Percentiles rank a stretch among this genome's conserved stretches.
Evolutionary conservation across 768 basidiomycete genomes (phyloP).

Genomic region (Phylloporus scabripes): DNA sequence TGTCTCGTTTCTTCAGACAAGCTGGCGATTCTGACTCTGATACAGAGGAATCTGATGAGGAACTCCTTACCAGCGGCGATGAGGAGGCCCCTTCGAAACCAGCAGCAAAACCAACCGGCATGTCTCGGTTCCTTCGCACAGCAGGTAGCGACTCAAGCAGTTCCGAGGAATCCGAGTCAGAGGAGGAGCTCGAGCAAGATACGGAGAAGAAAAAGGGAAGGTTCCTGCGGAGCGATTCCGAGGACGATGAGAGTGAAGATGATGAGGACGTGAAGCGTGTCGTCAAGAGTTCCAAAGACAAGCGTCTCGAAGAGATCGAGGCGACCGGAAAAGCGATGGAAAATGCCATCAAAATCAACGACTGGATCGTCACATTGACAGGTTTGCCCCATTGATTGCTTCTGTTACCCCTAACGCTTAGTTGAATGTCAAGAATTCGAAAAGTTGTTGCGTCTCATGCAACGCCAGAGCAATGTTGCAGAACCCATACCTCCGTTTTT

Average conservation of each 20-base stretch:
- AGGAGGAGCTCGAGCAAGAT: constrained; percentile 51
- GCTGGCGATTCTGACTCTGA: constrained; percentile 79
- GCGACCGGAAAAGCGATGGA: constrained; percentile 86
- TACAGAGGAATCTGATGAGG: constrained; percentile 68
- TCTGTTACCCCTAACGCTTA: constrained; percentile 4
- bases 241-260: constrained; percentile 50
- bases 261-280: constrained; percentile 70
- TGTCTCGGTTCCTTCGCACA: constrained; percentile 74
- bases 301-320: constrained; percentile 93
- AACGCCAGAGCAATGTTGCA: constrained; percentile 77
- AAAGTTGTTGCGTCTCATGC: constrained; percentile 86
- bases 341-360: constrained; percentile 92
- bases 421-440: constrained; percentile 73
- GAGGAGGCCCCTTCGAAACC: constrained; percentile 49
- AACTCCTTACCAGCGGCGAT: constrained; percentile 65
- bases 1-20: constrained; percentile 89
- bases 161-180: constrained; percentile 50
- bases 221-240: constrained; percentile 43
- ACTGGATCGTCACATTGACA: constrained; percentile 89
- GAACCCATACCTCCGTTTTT: constrained; percentile 87
- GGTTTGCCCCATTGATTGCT: constrained; percentile 44
- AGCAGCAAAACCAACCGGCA: constrained; percentile 32
- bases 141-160: constrained; percentile 53
- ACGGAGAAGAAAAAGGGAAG: constrained; percentile 36
- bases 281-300: constrained; percentile 83